Conservation (phyloP, 768 basidiomycete species). For the button mushroom (Agaricus bisporus) region DNA sequence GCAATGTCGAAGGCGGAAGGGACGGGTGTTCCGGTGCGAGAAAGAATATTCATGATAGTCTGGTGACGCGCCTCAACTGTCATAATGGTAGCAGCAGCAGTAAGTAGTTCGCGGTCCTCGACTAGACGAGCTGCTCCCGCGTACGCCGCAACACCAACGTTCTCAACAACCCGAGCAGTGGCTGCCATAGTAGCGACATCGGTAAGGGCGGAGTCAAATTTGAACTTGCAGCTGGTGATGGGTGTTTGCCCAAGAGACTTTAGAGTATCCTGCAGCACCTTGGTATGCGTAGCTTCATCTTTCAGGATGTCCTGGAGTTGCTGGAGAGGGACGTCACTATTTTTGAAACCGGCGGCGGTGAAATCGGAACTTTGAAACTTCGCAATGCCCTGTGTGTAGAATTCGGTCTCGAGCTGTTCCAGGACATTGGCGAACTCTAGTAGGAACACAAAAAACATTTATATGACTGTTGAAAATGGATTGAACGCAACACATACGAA, state of each 20-base stretch:
- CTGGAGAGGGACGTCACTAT: constrained; percentile 47
- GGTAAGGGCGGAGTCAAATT: constrained; percentile 55
- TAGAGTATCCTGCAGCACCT: constrained; percentile 46
- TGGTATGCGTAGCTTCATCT: constrained; percentile 60
- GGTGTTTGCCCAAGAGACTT: constrained; percentile 47
- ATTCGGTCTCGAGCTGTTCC: constrained; percentile 65
- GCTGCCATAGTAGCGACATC: constrained; percentile 67
- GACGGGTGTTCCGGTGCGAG: constrained; percentile 48
- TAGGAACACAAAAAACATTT: neutral
- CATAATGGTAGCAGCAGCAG: constrained; percentile 66
- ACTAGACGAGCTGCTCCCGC: constrained; percentile 67
- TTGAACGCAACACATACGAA: constrained; percentile 40
- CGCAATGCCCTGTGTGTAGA: constrained; percentile 59
- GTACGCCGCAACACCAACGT: constrained; percentile 71
- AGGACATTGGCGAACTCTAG: constrained; percentile 73
- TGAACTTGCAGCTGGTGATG: constrained; percentile 57
- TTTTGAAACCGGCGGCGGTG: constrained; percentile 54
- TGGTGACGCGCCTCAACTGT: constrained; percentile 84
- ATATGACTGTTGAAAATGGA: neutral
- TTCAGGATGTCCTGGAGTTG: constrained; percentile 52
- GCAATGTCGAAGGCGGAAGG: constrained; percentile 70
- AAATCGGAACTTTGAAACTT: constrained; percentile 67
- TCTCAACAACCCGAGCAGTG: constrained; percentile 69
- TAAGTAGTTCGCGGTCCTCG: constrained; percentile 51
- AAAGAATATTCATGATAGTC: constrained; percentile 68